A percentile compares a stretch with the other conserved stretches of the same genome.
Evolutionary conservation across 1,284 basidiomycete species (phyloP).

Genomic region (Thecaphora thlaspeos): DNA sequence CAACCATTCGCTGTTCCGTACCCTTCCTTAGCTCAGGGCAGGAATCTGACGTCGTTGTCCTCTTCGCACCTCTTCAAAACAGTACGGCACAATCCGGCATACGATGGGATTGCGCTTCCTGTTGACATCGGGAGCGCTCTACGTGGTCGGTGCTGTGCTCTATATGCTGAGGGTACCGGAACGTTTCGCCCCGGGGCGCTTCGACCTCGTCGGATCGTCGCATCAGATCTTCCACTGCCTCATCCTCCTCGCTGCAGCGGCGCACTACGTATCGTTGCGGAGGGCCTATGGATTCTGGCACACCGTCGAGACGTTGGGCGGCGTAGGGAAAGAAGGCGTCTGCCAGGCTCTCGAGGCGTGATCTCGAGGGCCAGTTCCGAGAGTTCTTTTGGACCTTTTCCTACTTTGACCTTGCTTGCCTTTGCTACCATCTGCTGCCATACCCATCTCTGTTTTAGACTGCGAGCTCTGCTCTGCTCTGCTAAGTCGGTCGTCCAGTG

Average conservation of each 20-base stretch:
- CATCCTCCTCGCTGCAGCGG: slow-evolving; percentile 74
- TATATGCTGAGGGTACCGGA: slow-evolving; percentile 77
- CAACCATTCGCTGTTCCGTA: no score
- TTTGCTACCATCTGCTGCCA: no score
- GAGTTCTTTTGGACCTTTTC: no score
- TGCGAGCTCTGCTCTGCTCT: no score
- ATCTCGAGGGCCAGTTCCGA: no score
- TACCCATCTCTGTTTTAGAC: no score
- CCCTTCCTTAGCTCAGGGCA: no score
- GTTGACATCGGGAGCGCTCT: slow-evolving; percentile 37
- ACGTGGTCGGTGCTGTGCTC: slow-evolving; percentile 43
- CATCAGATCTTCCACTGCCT: slow-evolving; percentile 70
- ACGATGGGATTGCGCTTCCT: slow-evolving; percentile 49
- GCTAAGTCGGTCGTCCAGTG: no score
- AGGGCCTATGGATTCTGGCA: slow-evolving; percentile 54
- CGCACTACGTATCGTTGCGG: slow-evolving; percentile 65
- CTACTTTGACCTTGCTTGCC: no score
- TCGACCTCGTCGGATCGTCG: slow-evolving; percentile 68
- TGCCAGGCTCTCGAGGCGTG: slow-evolving; percentile 24
- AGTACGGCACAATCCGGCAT: slow-evolving; percentile 60
- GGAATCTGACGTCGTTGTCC: no score
- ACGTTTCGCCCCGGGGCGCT: slow-evolving; percentile 71
- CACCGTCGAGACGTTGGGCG: slow-evolving; percentile 36
- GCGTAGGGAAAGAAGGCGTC: slow-evolving; percentile 16
- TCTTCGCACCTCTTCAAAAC: slow-evolving; percentile 23